Percentiles rank a stretch among this genome's conserved stretches.
Conservation (phyloP, 306 rosid genomes). For the Lotus japonicus region DNA sequence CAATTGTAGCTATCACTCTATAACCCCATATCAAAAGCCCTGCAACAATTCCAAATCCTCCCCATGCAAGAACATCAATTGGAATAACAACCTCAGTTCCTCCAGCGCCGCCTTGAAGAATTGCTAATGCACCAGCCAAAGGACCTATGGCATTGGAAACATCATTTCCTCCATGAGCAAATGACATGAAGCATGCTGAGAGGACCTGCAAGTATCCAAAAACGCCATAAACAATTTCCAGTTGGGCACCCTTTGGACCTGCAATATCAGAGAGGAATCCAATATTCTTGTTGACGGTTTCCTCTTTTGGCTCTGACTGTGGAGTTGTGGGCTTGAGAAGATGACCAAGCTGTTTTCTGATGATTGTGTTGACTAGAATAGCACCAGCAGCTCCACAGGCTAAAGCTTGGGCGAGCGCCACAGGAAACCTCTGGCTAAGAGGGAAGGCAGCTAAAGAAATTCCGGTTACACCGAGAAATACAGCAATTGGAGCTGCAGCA, state of each 20-base stretch:
- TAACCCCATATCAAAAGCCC: slow-evolving; percentile 89
- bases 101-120: slow-evolving; percentile 53
- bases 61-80: slow-evolving; percentile 85
- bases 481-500: slow-evolving; percentile 82
- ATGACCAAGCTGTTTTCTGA: slow-evolving; percentile 74
- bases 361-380: slow-evolving; percentile 46
- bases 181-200: slow-evolving; percentile 94
- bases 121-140: slow-evolving; percentile 73
- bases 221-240: slow-evolving; percentile 81
- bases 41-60: slow-evolving; percentile 89
- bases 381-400: slow-evolving; percentile 62
- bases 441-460: slow-evolving; percentile 72
- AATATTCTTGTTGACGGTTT: slow-evolving; percentile 18
- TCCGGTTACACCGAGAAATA: slow-evolving; percentile 57
- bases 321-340: slow-evolving; percentile 47
- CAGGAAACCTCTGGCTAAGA: slow-evolving; percentile 43
- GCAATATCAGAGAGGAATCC: slow-evolving; percentile 73
- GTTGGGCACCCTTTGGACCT: slow-evolving; percentile 75
- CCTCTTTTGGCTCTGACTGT: slow-evolving; percentile 32
- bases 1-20: slow-evolving; percentile 85
- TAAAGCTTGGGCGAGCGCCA: slow-evolving; percentile 55
- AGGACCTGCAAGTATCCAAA: slow-evolving; percentile 89
- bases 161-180: slow-evolving; percentile 90
- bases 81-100: slow-evolving; percentile 69
- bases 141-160: slow-evolving; percentile 96